Evolutionary conservation across 345 rosid genomes (phyloP), one percentile per base, ranked within the genome.

Genomic region (Stellera chamaejasme): DNA sequence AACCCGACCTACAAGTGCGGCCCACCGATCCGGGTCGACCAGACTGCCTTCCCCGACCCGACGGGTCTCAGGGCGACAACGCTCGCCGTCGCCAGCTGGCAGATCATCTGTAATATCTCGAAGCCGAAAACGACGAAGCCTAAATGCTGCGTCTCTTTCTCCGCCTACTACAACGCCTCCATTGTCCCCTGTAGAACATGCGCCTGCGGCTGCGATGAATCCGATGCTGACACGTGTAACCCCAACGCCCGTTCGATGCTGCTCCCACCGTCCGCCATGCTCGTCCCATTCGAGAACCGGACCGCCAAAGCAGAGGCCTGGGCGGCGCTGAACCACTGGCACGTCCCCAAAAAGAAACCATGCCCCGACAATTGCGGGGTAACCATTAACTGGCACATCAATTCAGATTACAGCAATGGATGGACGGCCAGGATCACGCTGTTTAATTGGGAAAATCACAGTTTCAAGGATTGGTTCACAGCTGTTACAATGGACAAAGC

Each of bases 311-410:
- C 90, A 10, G 39, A 58, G 50, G 99, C 97, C 14, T 89, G 94
- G 91, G 97, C 96, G 10, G 66, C 56, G 43, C 62, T 80, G 19
- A 84, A 84, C 57, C 78, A 70, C 42, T 46, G 62, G 48, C 62
- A 59, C 6, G 25, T 90, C n/a, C 92, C 90, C 0, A 70, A 70
- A 45, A 79, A 76, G 10, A 58, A 82, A 50, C 99, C 97, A 0
- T 94, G 99, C 49, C 90, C 97, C 0, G 96, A 90, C 60, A 90
- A 94, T 50, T 94, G 97, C n/a, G 92, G 90, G 3, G 97, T 90
- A 16, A 94, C 96, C 59, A 72, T 94, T 56, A 90, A 90, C 52
- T 94, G 99, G 97, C 96, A 90, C 62, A 6, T 94, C 2, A 82
- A 74, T 55, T 64, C 95, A 0, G 95, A 94, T 63, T 82, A 79